A percentile compares a stretch with the other conserved stretches of the same genome.
Conservation (phyloP, 139 green algal species). For the Picochlorum sp. region DNA sequence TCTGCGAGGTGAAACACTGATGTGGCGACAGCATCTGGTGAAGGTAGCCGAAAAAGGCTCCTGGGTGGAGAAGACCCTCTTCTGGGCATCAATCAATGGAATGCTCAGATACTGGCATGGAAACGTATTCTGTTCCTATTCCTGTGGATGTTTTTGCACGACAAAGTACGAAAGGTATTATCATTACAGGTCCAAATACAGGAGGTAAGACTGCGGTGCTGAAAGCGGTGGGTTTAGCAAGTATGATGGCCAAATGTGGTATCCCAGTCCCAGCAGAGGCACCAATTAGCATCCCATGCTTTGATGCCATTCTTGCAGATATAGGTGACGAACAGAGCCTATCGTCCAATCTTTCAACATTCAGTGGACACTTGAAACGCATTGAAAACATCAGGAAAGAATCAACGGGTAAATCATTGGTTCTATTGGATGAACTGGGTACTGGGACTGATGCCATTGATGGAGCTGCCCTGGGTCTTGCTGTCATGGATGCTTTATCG, state of each 20-base stretch:
- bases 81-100: neutral
- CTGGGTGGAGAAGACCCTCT: slow-evolving; percentile 2
- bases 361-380: slow-evolving; percentile 73
- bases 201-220: slow-evolving; percentile 89
- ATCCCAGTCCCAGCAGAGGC: slow-evolving; percentile 63
- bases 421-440: slow-evolving; percentile 95
- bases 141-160: slow-evolving; percentile 53
- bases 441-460: slow-evolving; percentile 88
- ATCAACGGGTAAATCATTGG: slow-evolving; percentile 58
- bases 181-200: slow-evolving; percentile 43
- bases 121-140: slow-evolving; percentile 7
- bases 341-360: slow-evolving; percentile 86
- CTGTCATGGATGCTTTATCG: slow-evolving; percentile 58
- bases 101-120: neutral
- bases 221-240: slow-evolving; percentile 77
- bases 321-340: slow-evolving; percentile 79
- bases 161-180: slow-evolving; percentile 30
- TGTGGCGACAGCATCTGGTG: no score
- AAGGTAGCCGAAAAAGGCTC: slow-evolving; percentile 4
- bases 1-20: slow-evolving; percentile 2
- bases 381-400: slow-evolving; percentile 53
- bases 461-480: slow-evolving; percentile 78
- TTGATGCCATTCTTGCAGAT: slow-evolving; percentile 74
- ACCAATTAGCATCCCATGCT: slow-evolving; percentile 59
- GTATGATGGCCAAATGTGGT: slow-evolving; percentile 68